These are phyloP conservation scores for Tulasnella sp. DNA, from an alignment of 768 basidiomycete genomes.

Conservation along the genomic window DNA sequence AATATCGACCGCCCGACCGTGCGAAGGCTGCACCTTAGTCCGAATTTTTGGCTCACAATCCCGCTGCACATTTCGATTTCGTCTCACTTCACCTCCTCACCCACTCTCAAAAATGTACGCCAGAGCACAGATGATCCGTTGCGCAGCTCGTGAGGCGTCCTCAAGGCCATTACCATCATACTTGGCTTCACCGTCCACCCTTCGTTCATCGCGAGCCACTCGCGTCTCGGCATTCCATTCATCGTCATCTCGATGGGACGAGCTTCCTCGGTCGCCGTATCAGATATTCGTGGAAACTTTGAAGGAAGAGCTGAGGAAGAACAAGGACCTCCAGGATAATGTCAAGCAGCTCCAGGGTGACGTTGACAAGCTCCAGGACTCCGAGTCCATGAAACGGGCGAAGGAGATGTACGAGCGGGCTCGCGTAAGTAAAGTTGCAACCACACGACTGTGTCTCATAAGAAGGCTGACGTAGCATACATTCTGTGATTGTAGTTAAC, in stretches of 20 bases:
- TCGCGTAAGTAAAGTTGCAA: conserved; percentile 51
- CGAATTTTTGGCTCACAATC: conserved; percentile 2
- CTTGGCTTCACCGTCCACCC: not conserved
- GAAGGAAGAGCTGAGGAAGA: conserved; percentile 86
- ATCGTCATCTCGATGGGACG: conserved; percentile 51
- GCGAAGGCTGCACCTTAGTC: not conserved
- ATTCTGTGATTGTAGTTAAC: conserved; percentile 53
- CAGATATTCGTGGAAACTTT: conserved; percentile 94
- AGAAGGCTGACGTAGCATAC: conserved; percentile 19
- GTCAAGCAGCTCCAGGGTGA: conserved; percentile 96
- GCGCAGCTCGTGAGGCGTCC: not conserved
- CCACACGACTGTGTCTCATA: not conserved
- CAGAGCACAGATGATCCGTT: conserved; percentile 1
- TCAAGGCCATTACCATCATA: not conserved
- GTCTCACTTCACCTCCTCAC: not conserved
- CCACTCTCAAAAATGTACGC: conserved; percentile 13
- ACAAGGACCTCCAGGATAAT: conserved; percentile 90
- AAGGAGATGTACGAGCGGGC: conserved; percentile 90
- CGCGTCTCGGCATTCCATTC: conserved; percentile 32
- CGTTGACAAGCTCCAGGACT: conserved; percentile 94
- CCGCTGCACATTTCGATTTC: not conserved
- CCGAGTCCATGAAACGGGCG: conserved; percentile 89
- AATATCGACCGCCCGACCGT: not conserved
- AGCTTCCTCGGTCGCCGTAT: conserved; percentile 84
- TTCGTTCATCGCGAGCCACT: not conserved